phyloP scores from a whole-genome alignment of 768 basidiomycete species.

The Terana coerulea region DNA sequence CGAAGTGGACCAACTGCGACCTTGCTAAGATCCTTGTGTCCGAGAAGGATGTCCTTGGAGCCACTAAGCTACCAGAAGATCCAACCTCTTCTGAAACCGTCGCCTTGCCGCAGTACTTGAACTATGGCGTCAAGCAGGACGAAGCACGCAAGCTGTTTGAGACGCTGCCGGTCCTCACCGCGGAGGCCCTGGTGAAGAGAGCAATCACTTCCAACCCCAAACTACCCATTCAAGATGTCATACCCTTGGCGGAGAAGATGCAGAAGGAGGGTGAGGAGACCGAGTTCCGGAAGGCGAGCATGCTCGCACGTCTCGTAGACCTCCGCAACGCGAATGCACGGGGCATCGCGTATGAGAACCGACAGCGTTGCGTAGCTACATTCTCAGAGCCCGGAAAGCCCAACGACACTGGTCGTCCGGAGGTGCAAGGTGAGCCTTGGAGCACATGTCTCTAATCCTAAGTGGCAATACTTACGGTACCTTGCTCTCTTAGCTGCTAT shows the following conservation, averaged over 20 bases:
- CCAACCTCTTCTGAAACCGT: constrained; percentile 25
- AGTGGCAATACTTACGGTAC: background rate
- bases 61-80: constrained; percentile 12
- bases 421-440: constrained; percentile 77
- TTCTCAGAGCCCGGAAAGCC: constrained; percentile 72
- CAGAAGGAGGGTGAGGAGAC: constrained; percentile 23
- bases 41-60: constrained; percentile 32
- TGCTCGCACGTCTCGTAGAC: constrained; percentile 71
- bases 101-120: constrained; percentile 47
- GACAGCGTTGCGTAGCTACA: constrained; percentile 67
- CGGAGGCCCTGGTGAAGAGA: constrained; percentile 15
- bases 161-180: constrained; percentile 54
- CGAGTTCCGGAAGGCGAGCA: constrained; percentile 45
- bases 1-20: constrained; percentile 64
- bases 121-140: constrained; percentile 59
- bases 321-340: constrained; percentile 82
- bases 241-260: background rate
- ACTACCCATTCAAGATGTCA: background rate
- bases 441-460: background rate
- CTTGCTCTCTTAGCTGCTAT: constrained; percentile 77
- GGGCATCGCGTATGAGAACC: constrained; percentile 87
- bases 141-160: constrained; percentile 66
- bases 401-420: constrained; percentile 76
- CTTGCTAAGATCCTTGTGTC: constrained; percentile 63
- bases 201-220: background rate